Conservation (phyloP, 139 green algal species). For the Picochlorum sp. region DNA sequence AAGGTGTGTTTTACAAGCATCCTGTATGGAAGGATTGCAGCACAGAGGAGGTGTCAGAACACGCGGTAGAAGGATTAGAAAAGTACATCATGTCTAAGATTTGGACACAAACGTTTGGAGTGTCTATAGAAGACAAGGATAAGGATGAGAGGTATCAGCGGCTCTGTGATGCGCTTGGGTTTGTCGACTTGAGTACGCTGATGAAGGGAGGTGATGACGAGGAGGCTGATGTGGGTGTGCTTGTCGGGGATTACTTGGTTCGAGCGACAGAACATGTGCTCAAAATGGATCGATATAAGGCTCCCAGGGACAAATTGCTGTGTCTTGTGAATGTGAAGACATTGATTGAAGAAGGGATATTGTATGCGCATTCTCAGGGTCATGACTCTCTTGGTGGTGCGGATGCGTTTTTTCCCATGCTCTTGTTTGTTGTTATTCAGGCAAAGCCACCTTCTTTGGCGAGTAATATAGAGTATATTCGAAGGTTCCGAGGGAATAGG, state of each 20-base stretch:
- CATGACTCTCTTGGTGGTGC: conserved; percentile 47
- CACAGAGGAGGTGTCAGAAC: conserved; percentile 48
- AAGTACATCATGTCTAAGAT: conserved; percentile 98
- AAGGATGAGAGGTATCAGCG: conserved; percentile 57
- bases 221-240: conserved; percentile 17
- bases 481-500: conserved; percentile 47
- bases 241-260: conserved; percentile 14
- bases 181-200: conserved; percentile 71
- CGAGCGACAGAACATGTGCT: conserved; percentile 74
- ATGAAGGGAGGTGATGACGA: conserved; percentile 35
- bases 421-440: conserved; percentile 81
- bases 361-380: conserved; percentile 9
- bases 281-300: conserved; percentile 85
- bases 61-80: conserved; percentile 81
- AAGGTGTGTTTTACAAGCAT: conserved; percentile 67
- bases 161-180: conserved; percentile 48
- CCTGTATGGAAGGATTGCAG: conserved; percentile 64
- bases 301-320: conserved; percentile 92
- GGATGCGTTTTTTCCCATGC: conserved; percentile 90
- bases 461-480: conserved; percentile 70
- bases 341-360: conserved; percentile 24
- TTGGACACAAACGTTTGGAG: conserved; percentile 67
- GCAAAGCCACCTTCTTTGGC: conserved; percentile 58
- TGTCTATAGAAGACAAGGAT: conserved; percentile 55
- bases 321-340: conserved; percentile 79